Conservation (phyloP, 257 asterid genomes). For the Solanum bulbocastanum region DNA sequence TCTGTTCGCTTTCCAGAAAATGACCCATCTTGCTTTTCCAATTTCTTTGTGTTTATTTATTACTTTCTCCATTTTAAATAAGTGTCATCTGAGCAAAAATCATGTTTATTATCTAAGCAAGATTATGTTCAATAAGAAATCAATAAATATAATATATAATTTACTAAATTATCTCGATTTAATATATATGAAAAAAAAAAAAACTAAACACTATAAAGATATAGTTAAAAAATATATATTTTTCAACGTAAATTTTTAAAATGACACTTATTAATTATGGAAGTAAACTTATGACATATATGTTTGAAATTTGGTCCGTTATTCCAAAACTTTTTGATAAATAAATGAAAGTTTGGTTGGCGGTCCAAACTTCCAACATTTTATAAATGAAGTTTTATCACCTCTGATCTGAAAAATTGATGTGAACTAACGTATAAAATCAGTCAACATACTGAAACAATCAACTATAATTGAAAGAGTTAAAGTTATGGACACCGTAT, state of each 20-base stretch:
- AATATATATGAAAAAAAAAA: too few relatives aligned
- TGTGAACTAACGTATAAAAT: neutral
- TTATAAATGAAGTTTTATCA: neutral
- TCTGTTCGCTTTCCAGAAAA: neutral
- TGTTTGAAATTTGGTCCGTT: neutral
- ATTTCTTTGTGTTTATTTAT: neutral
- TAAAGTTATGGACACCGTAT: neutral
- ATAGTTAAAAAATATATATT: too few relatives aligned
- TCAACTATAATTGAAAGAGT: neutral
- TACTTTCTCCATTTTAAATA: neutral
- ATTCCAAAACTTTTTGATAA: neutral
- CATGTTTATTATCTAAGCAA: neutral
- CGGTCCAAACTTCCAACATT: neutral
- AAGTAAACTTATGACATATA: neutral
- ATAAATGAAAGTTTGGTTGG: neutral
- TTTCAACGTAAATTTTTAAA: too few relatives aligned
- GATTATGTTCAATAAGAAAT: too few relatives aligned
- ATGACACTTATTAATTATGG: neutral
- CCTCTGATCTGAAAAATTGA: neutral
- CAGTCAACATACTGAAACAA: neutral
- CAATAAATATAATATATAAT: too few relatives aligned
- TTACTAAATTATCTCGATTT: neutral
- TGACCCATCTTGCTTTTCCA: neutral
- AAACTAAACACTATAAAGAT: neutral
- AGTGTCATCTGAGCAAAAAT: neutral